phyloP scores from a whole-genome alignment of 2,329 filamentous ascomycete species.

The Cladosporium phlei region DNA sequence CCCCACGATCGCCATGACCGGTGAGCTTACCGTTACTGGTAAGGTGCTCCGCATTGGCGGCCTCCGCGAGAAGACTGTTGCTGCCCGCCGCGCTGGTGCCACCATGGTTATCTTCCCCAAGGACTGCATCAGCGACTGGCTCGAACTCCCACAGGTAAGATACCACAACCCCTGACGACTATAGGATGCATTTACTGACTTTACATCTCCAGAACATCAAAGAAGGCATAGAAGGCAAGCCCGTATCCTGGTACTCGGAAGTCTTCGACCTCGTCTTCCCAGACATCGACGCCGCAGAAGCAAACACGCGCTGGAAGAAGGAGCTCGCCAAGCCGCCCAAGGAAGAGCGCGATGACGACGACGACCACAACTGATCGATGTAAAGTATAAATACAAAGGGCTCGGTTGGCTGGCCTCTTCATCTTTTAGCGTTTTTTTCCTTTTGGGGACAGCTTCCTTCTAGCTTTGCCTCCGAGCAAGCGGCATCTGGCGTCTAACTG shows the following conservation, averaged over 20 bases:
- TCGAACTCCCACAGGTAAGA: constrained; percentile 89
- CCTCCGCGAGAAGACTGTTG: constrained; percentile 93
- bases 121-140: constrained; percentile 95
- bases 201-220: constrained; percentile 77
- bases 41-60: constrained; percentile 95
- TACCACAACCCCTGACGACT: not conserved
- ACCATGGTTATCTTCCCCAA: constrained; percentile 91
- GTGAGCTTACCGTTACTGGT: constrained; percentile 91
- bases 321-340: constrained; percentile 55
- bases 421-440: no score
- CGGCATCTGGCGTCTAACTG: no score
- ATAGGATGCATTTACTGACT: not conserved
- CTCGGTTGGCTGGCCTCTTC: no score
- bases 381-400: not conserved
- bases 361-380: constrained; percentile 12
- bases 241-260: constrained; percentile 89
- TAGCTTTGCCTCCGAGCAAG: no score
- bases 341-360: constrained; percentile 38
- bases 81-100: constrained; percentile 84
- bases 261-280: constrained; percentile 91
- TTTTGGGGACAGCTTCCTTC: no score
- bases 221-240: constrained; percentile 84
- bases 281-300: constrained; percentile 65
- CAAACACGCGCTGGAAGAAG: constrained; percentile 68
- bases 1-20: constrained; percentile 93